A percentile compares a stretch with the other conserved stretches of the same genome.
Evolutionary conservation across 768 basidiomycete genomes (phyloP).

Genomic region (Suillus cothurnatus): DNA sequence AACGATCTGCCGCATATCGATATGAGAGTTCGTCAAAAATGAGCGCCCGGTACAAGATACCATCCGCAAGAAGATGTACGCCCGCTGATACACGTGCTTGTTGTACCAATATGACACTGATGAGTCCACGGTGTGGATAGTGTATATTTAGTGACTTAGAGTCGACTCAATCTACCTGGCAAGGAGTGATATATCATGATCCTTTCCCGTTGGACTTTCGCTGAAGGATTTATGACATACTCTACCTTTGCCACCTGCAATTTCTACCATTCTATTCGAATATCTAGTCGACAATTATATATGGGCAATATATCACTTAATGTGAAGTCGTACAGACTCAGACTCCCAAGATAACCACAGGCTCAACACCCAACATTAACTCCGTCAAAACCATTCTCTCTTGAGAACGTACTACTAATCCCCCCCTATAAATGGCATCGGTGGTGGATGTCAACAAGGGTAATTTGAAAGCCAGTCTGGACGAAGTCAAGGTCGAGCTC

Average conservation of each 20-base stretch:
- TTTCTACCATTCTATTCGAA: neutral
- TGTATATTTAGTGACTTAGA: neutral
- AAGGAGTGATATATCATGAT: neutral
- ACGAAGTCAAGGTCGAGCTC: neutral
- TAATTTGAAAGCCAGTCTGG: neutral
- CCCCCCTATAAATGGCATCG: neutral
- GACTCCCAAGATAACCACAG: neutral
- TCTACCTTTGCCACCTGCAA: neutral
- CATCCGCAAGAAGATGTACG: neutral
- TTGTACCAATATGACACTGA: neutral
- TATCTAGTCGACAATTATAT: neutral
- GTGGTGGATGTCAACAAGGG: neutral
- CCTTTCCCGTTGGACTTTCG: neutral
- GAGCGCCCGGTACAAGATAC: neutral
- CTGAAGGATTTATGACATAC: neutral
- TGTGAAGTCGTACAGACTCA: neutral
- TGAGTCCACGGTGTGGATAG: neutral
- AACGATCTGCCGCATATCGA: neutral
- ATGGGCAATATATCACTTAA: neutral
- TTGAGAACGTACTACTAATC: neutral
- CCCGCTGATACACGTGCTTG: neutral
- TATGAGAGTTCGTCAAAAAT: slow-evolving; percentile 1
- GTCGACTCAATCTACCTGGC: neutral
- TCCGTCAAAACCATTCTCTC: neutral
- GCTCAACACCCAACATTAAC: neutral